A percentile compares a stretch with the other conserved stretches of the same genome.
Evolutionary conservation across 495 filamentous ascomycete genomes (phyloP).

Genomic region (Hamigera avellanea): DNA sequence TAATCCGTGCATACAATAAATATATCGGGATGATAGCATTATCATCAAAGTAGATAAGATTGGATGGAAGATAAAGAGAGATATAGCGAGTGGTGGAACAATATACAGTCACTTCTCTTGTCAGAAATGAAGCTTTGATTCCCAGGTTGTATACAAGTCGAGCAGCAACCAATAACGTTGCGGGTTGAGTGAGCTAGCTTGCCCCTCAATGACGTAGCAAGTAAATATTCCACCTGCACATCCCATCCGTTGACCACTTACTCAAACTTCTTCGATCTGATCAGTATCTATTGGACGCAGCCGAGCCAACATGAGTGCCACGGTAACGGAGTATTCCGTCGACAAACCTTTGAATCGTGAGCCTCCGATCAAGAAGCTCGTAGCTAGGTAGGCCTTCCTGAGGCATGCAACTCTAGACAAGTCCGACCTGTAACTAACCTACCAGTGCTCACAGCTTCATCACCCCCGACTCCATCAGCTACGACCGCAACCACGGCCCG

Average conservation of each 20-base stretch:
- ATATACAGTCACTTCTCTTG: background rate
- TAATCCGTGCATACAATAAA: no score
- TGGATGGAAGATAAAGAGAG: background rate
- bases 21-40: no score
- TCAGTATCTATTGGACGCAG: background rate
- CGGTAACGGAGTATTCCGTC: constrained; percentile 18
- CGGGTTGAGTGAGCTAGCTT: background rate
- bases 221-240: no score
- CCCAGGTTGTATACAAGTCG: background rate
- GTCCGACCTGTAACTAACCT: background rate
- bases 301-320: background rate
- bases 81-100: background rate
- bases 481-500: constrained; percentile 43
- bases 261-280: background rate
- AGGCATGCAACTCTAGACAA: background rate
- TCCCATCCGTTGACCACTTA: no score
- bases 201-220: background rate
- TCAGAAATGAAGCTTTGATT: background rate
- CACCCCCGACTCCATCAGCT: constrained; percentile 22
- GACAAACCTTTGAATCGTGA: constrained; percentile 35
- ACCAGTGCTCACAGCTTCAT: constrained; percentile 23
- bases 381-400: constrained; percentile 16
- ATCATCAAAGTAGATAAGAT: no score
- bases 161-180: background rate
- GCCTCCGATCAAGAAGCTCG: constrained; percentile 23